Evolutionary conservation across 306 rosid genomes (phyloP).

Genomic region (Citrullus mucosospermus): DNA sequence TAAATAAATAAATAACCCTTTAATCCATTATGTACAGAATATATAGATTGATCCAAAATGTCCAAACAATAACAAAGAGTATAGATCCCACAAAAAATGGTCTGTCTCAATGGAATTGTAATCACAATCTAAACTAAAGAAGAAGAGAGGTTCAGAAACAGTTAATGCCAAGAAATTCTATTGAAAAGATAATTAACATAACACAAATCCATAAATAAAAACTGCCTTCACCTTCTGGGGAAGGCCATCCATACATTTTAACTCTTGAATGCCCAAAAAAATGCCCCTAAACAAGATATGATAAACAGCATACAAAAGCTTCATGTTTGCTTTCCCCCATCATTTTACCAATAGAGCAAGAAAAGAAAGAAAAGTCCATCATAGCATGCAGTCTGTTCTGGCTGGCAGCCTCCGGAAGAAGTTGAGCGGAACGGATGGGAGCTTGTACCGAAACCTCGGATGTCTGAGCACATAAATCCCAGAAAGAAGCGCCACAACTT

Average conservation of each 20-base stretch:
- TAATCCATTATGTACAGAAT: too few relatives aligned
- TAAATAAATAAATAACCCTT: too few relatives aligned
- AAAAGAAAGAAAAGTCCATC: conserved; percentile 3
- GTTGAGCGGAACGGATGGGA: conserved; percentile 60
- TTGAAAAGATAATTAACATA: background rate
- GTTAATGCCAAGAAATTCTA: background rate
- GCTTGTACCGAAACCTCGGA: conserved; percentile 65
- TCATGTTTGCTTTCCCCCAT: background rate
- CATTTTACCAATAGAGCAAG: background rate
- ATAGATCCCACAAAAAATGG: background rate
- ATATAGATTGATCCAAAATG: background rate
- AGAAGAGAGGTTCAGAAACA: background rate
- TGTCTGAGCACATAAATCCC: conserved; percentile 57
- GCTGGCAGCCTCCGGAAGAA: conserved; percentile 73
- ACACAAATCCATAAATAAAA: background rate
- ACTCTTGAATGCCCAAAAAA: background rate
- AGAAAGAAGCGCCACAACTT: conserved; percentile 50
- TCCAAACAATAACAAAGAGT: background rate
- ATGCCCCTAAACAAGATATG: conserved; percentile 1
- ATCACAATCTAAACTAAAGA: background rate
- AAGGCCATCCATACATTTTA: background rate
- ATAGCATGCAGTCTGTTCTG: conserved; percentile 63
- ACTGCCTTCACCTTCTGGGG: background rate
- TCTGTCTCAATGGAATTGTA: background rate
- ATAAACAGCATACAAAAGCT: background rate